Percentiles rank a stretch among this genome's conserved stretches.
These are phyloP conservation scores for Dioscorea alata DNA, from an alignment of 106 monocot species.

Conservation along the genomic window DNA sequence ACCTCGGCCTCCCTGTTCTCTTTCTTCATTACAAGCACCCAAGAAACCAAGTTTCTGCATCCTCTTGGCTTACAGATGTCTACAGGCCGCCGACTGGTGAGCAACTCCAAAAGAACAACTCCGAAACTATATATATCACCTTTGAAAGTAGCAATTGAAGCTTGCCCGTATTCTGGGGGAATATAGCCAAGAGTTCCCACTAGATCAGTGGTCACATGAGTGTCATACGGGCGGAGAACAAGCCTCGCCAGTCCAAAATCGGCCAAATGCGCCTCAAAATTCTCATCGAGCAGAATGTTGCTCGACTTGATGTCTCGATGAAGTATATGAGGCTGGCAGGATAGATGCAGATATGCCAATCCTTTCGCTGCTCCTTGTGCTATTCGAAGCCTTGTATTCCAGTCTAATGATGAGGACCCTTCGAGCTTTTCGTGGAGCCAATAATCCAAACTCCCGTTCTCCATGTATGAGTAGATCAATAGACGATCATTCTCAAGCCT, in stretches of 20 bases:
- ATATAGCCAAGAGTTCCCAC: slow-evolving; percentile 24
- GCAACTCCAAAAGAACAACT: slow-evolving; percentile 21
- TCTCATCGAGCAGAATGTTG: slow-evolving; percentile 22
- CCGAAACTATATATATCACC: slow-evolving; percentile 27
- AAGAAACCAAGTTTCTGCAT: slow-evolving; percentile 11
- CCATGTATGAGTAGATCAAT: slow-evolving; percentile 20
- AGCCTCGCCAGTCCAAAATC: slow-evolving; percentile 25
- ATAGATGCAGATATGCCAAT: slow-evolving; percentile 22
- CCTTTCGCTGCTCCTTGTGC: slow-evolving; percentile 23
- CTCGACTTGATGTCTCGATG: slow-evolving; percentile 27
- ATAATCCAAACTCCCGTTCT: slow-evolving; percentile 27
- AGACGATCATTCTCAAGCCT: slow-evolving; percentile 16
- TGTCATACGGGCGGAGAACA: slow-evolving; percentile 7
- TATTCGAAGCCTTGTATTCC: slow-evolving; percentile 15
- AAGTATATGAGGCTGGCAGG: slow-evolving; percentile 20
- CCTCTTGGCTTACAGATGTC: slow-evolving; percentile 19
- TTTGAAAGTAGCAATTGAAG: slow-evolving; percentile 21
- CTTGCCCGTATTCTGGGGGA: slow-evolving; percentile 23
- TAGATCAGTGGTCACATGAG: slow-evolving; percentile 18
- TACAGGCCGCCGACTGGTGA: slow-evolving; percentile 20
- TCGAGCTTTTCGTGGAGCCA: slow-evolving; percentile 25
- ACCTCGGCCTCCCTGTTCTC: slow-evolving; percentile 12
- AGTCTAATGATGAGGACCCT: slow-evolving; percentile 6
- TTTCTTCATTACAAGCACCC: slow-evolving; percentile 19
- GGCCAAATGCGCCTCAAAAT: slow-evolving; percentile 23